Conservation (phyloP, 768 basidiomycete genomes). For the Lactifluus piperatus region DNA sequence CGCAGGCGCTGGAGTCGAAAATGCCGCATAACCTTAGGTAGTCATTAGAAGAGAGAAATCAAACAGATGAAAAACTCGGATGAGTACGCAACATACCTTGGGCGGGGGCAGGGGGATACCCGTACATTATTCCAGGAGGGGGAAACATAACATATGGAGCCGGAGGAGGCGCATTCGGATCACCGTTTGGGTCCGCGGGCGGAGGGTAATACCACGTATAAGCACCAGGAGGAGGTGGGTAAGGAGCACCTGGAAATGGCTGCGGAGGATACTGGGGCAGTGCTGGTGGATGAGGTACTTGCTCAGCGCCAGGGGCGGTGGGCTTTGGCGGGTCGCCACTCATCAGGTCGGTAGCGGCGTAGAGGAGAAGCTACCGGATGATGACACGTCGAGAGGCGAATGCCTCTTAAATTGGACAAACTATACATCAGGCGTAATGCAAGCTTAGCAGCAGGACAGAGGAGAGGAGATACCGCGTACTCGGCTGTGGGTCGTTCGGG, state of each 20-base stretch:
- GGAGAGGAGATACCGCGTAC: slow-evolving; percentile 11
- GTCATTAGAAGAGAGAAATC: neutral
- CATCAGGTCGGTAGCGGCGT: slow-evolving; percentile 8
- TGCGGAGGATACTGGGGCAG: slow-evolving; percentile 18
- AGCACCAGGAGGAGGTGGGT: slow-evolving; percentile 16
- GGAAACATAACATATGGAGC: slow-evolving; percentile 17
- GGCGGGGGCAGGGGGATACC: slow-evolving; percentile 21
- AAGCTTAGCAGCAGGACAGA: neutral
- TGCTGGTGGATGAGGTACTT: slow-evolving; percentile 4
- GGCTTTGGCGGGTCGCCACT: slow-evolving; percentile 19
- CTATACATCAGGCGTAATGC: neutral
- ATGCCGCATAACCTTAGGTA: slow-evolving; percentile 14
- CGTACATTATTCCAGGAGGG: slow-evolving; percentile 21
- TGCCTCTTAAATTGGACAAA: neutral
- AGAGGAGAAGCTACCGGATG: neutral
- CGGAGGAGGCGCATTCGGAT: slow-evolving; percentile 13
- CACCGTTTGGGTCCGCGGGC: slow-evolving; percentile 16
- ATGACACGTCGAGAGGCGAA: neutral
- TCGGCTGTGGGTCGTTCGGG: slow-evolving; percentile 18
- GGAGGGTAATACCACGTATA: slow-evolving; percentile 21
- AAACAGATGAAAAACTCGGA: neutral
- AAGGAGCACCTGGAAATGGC: slow-evolving; percentile 10
- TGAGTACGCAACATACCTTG: slow-evolving; percentile 7
- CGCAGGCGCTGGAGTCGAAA: slow-evolving; percentile 24
- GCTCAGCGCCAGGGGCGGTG: slow-evolving; percentile 6